Percentiles rank a stretch among this genome's conserved stretches.
Conservation (phyloP, 2,329 filamentous ascomycete genomes). For the Calonectria crousiana region DNA sequence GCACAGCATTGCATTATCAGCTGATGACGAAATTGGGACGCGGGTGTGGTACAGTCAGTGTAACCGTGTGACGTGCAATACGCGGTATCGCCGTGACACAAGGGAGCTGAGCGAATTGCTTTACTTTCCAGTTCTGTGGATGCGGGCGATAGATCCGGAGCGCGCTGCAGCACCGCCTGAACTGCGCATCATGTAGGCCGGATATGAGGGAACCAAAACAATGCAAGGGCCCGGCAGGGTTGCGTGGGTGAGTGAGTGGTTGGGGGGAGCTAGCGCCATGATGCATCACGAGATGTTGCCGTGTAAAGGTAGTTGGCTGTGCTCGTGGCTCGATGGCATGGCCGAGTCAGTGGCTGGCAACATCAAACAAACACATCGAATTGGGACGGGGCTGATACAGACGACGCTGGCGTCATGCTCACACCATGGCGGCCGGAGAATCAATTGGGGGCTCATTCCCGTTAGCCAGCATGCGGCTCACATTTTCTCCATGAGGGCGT, state of each 20-base stretch:
- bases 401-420: constrained; percentile 1
- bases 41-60: neutral
- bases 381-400: neutral
- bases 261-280: neutral
- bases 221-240: constrained; percentile 18
- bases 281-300: constrained; percentile 1
- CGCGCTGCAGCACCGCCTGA: neutral
- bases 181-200: neutral
- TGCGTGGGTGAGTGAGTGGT: constrained; percentile 5
- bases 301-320: neutral
- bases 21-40: neutral
- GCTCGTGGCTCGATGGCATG: constrained; percentile 2
- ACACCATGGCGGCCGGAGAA: neutral
- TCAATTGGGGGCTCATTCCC: neutral
- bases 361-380: neutral
- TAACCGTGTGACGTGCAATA: neutral
- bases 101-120: neutral
- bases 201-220: neutral
- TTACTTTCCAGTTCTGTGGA: constrained; percentile 25
- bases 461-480: neutral
- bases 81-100: constrained; percentile 7
- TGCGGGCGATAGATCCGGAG: constrained; percentile 17
- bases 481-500: constrained; percentile 1
- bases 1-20: constrained; percentile 4
- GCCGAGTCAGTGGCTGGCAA: neutral